Conservation (phyloP, 1,284 basidiomycete species). For the Schizophyllum amplum region DNA sequence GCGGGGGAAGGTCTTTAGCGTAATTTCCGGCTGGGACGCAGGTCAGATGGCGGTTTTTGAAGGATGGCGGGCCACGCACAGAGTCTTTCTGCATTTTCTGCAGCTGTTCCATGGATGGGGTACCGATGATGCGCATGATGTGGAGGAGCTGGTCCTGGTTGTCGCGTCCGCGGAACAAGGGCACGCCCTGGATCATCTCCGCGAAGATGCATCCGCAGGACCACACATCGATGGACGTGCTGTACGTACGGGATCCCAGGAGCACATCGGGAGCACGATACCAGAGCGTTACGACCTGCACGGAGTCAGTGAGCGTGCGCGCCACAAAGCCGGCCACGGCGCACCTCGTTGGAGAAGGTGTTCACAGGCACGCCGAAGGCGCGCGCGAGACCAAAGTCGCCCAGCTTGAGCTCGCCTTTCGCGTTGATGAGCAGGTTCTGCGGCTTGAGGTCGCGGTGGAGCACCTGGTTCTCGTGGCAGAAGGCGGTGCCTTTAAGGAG, state of each 20-base stretch:
- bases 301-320: not conserved
- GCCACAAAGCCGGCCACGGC: conserved; percentile 14
- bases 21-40: conserved; percentile 75
- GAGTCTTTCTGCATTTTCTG: conserved; percentile 90
- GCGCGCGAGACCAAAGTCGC: conserved; percentile 90
- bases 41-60: conserved; percentile 2
- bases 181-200: conserved; percentile 97
- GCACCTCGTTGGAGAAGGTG: conserved; percentile 91
- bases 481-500: conserved; percentile 96
- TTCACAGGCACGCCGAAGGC: conserved; percentile 96
- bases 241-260: conserved; percentile 94
- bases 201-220: conserved; percentile 99
- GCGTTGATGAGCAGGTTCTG: conserved; percentile 97
- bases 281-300: conserved; percentile 95
- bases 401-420: conserved; percentile 96
- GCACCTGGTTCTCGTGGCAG: conserved; percentile 96
- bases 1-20: conserved; percentile 81
- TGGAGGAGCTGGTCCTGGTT: conserved; percentile 97
- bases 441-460: conserved; percentile 96
- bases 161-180: conserved; percentile 94
- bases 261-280: conserved; percentile 98
- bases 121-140: conserved; percentile 97
- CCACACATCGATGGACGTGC: conserved; percentile 99
- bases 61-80: conserved; percentile 38
- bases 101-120: conserved; percentile 85